phyloP scores from a whole-genome alignment of 441 rosid species.

The Rhodomyrtus psidioides region DNA sequence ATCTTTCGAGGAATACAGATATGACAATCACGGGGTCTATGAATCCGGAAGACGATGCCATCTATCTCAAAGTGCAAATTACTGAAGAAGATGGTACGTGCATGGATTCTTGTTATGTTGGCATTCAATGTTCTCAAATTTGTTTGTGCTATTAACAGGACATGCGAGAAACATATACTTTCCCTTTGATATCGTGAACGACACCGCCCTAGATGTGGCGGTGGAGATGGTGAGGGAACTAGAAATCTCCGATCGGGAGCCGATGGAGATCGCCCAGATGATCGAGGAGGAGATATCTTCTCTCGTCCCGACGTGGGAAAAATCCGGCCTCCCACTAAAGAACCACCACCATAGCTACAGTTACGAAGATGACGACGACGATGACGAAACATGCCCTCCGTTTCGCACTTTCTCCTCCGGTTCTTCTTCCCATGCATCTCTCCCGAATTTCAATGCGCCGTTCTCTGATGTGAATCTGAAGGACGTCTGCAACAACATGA shows the following conservation, averaged over 20 bases:
- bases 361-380: conserved; percentile 18
- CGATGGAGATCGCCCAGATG: conserved; percentile 67
- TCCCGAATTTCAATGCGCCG: conserved; percentile 12
- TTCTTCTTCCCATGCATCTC: conserved; percentile 50
- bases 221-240: conserved; percentile 87
- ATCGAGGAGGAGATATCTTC: conserved; percentile 69
- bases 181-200: conserved; percentile 59
- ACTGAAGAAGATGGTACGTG: conserved; percentile 52
- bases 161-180: conserved; percentile 70
- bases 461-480: conserved; percentile 5
- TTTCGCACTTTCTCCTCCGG: conserved; percentile 30
- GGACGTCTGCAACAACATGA: background rate
- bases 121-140: background rate
- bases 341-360: conserved; percentile 28
- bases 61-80: conserved; percentile 81
- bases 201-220: conserved; percentile 74
- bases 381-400: conserved; percentile 16
- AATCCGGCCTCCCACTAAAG: conserved; percentile 9
- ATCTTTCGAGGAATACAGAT: conserved; percentile 44
- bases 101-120: background rate
- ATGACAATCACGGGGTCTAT: conserved; percentile 77
- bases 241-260: conserved; percentile 71
- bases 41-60: conserved; percentile 67
- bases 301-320: conserved; percentile 59
- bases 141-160: conserved; percentile 31